Percentiles rank a stretch among this genome's conserved stretches.
These are phyloP conservation scores for Ganoderma leucocontextum DNA, from an alignment of 1,284 basidiomycete species.

Conservation along the genomic window DNA sequence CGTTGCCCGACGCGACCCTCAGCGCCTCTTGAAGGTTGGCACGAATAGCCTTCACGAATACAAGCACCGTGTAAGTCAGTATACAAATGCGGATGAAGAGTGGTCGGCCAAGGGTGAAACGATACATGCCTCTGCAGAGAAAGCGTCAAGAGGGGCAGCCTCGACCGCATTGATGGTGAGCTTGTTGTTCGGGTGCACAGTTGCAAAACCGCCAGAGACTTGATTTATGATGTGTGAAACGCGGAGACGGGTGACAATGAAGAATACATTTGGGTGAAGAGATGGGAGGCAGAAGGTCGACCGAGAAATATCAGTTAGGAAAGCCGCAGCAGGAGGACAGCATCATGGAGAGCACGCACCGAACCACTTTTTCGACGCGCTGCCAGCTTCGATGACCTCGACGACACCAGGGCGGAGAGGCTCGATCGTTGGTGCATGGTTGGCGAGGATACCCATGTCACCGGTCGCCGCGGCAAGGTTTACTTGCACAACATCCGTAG, in stretches of 20 bases:
- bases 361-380: conserved; percentile 92
- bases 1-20: conserved; percentile 82
- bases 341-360: conserved; percentile 61
- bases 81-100: not conserved
- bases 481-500: conserved; percentile 91
- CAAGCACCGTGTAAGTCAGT: not conserved
- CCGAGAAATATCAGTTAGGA: not conserved
- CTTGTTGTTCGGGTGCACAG: conserved; percentile 96
- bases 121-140: conserved; percentile 81
- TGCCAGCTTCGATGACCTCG: conserved; percentile 88
- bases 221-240: not conserved
- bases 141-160: conserved; percentile 92
- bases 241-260: not conserved
- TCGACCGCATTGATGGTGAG: conserved; percentile 98
- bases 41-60: conserved; percentile 78
- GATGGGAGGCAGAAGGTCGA: not conserved
- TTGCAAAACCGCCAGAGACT: conserved; percentile 98
- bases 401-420: conserved; percentile 91
- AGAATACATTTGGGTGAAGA: not conserved
- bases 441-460: conserved; percentile 98
- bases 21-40: conserved; percentile 91
- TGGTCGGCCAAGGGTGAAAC: not conserved
- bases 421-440: conserved; percentile 95
- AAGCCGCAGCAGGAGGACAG: not conserved
- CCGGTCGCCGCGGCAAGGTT: conserved; percentile 94